These are phyloP conservation scores for Rhododendron kiyosumense DNA, from an alignment of 148 eudicot genomes.

Conservation along the genomic window DNA sequence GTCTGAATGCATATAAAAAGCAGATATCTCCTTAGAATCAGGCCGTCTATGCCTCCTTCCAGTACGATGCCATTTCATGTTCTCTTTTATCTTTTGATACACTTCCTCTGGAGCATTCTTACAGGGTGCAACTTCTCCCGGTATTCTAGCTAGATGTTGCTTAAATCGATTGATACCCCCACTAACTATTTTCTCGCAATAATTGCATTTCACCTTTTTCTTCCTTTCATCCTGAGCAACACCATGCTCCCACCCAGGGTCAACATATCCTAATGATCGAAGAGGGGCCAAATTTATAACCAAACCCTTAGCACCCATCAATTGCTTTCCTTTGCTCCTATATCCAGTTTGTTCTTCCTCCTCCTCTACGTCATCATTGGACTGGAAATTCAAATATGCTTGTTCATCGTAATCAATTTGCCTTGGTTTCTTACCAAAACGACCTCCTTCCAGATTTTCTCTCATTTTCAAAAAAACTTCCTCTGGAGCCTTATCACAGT, in stretches of 20 bases:
- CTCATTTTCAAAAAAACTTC: conserved; percentile 82
- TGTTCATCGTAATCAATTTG: conserved; percentile 63
- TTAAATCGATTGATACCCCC: conserved; percentile 94
- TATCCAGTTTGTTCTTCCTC: conserved; percentile 48
- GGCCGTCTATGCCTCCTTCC: conserved; percentile 78
- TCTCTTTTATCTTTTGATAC: conserved; percentile 78
- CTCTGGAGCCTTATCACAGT: conserved; percentile 90
- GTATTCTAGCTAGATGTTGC: conserved; percentile 92
- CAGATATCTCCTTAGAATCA: conserved; percentile 55
- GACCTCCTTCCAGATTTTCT: conserved; percentile 72
- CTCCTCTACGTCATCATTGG: conserved; percentile 49
- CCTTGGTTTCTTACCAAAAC: conserved; percentile 65
- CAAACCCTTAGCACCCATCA: conserved; percentile 52
- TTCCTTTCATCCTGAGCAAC: conserved; percentile 93
- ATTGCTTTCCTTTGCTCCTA: conserved; percentile 68
- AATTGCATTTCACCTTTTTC: conserved; percentile 95
- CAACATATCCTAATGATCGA: conserved; percentile 87
- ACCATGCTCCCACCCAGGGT: conserved; percentile 98
- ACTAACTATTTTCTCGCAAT: conserved; percentile 89
- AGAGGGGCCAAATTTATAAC: conserved; percentile 71
- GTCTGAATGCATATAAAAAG: conserved; percentile 66
- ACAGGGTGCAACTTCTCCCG: conserved; percentile 98
- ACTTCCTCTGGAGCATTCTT: conserved; percentile 93
- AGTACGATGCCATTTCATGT: conserved; percentile 97
- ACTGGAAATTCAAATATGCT: conserved; percentile 51